A percentile compares a stretch with the other conserved stretches of the same genome.
phyloP scores from a whole-genome alignment of 2,329 filamentous ascomycete species.

The Hyphodiscus sp. region DNA sequence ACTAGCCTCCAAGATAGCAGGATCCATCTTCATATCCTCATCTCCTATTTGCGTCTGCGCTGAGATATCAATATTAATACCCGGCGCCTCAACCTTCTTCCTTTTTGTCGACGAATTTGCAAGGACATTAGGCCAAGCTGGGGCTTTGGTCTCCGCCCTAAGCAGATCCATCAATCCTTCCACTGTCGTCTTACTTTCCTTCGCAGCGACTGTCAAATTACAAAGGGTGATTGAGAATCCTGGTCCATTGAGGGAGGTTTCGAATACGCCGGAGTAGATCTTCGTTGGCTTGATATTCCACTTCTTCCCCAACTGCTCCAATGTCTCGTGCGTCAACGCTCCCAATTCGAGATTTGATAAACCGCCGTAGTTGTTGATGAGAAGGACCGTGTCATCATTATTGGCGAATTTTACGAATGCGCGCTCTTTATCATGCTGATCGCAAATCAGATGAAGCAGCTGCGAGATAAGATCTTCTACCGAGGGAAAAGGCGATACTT shows the following conservation, averaged over 20 bases:
- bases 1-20: slow-evolving; percentile 20
- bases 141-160: slow-evolving; percentile 42
- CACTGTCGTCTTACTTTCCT: slow-evolving; percentile 16
- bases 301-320: slow-evolving; percentile 40
- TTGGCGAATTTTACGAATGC: slow-evolving; percentile 42
- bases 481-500: slow-evolving; percentile 43
- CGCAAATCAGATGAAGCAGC: slow-evolving; percentile 40
- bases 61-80: slow-evolving; percentile 19
- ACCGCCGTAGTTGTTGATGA: slow-evolving; percentile 55
- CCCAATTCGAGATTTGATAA: slow-evolving; percentile 52
- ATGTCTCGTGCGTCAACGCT: slow-evolving; percentile 39
- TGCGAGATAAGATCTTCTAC: slow-evolving; percentile 41
- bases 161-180: slow-evolving; percentile 29
- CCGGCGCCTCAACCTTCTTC: not conserved
- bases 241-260: slow-evolving; percentile 48
- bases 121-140: slow-evolving; percentile 24
- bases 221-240: slow-evolving; percentile 50
- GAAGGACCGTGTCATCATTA: slow-evolving; percentile 41
- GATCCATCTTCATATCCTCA: slow-evolving; percentile 26
- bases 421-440: slow-evolving; percentile 40
- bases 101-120: slow-evolving; percentile 21
- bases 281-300: slow-evolving; percentile 38
- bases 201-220: slow-evolving; percentile 38
- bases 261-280: slow-evolving; percentile 42
- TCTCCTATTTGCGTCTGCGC: slow-evolving; percentile 11